Conservation (phyloP, 306 rosid genomes). For the Cicer chorassanicum region DNA sequence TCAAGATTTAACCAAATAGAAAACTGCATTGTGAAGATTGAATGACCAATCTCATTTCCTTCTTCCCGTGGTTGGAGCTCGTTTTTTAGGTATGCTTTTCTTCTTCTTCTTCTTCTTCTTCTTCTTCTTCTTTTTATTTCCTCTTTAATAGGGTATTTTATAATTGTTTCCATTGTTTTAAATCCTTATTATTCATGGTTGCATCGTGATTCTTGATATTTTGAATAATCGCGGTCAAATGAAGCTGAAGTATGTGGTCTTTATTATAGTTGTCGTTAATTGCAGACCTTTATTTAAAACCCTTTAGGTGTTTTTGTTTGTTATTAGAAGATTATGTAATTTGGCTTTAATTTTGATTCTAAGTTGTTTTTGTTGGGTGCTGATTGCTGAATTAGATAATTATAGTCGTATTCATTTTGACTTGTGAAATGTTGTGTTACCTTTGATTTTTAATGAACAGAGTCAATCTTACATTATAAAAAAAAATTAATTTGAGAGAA, state of each 20-base stretch:
- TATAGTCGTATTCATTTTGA: slow-evolving; percentile 32
- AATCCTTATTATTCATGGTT: no score
- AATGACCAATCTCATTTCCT: slow-evolving; percentile 43
- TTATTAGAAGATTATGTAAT: neutral
- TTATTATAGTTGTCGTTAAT: no score
- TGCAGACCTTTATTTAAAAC: neutral
- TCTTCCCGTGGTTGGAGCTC: slow-evolving; percentile 49
- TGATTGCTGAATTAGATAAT: slow-evolving; percentile 10
- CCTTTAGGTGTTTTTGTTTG: neutral
- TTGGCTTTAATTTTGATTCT: neutral
- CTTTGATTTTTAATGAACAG: slow-evolving; percentile 41
- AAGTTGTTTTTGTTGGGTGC: neutral
- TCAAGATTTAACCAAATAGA: slow-evolving; percentile 26
- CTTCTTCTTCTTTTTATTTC: neutral
- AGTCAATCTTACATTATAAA: slow-evolving; percentile 29
- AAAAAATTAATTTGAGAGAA: neutral
- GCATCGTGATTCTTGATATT: no score
- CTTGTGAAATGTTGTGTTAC: slow-evolving; percentile 36
- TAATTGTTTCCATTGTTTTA: neutral
- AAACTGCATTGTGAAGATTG: slow-evolving; percentile 48
- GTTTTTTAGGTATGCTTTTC: slow-evolving; percentile 39
- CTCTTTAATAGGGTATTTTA: neutral
- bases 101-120: neutral
- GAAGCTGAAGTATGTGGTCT: no score
- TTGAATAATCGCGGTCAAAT: no score